A percentile compares a stretch with the other conserved stretches of the same genome.
Conservation (phyloP, 441 rosid species). For the Breynia disticha region DNA sequence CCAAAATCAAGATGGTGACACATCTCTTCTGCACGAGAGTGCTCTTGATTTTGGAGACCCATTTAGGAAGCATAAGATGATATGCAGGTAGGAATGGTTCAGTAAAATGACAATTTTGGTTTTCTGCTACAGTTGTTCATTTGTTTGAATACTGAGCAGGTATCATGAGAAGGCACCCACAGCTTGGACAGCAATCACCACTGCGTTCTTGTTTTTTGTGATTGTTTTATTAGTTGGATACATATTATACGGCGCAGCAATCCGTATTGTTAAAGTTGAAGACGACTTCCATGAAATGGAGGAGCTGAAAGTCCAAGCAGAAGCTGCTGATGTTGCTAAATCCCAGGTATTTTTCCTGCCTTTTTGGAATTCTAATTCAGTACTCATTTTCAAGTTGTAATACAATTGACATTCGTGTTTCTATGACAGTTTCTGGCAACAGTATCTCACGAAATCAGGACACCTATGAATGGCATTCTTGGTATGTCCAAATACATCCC, state of each 20-base stretch:
- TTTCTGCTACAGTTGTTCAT: slow-evolving; percentile 9
- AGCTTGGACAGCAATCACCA: slow-evolving; percentile 59
- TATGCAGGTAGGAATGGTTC: slow-evolving; percentile 56
- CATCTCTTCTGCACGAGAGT: slow-evolving; percentile 62
- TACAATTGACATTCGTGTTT: slow-evolving; percentile 7
- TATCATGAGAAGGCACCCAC: slow-evolving; percentile 79
- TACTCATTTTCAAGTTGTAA: slow-evolving; percentile 2
- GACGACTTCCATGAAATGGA: slow-evolving; percentile 80
- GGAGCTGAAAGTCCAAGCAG: slow-evolving; percentile 72
- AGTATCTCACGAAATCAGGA: slow-evolving; percentile 92
- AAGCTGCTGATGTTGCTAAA: slow-evolving; percentile 95
- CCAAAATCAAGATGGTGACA: slow-evolving; percentile 69
- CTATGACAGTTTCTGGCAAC: slow-evolving; percentile 72
- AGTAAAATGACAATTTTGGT: slow-evolving; percentile 7
- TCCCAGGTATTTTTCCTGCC: slow-evolving; percentile 43
- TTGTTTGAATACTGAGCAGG: slow-evolving; percentile 29
- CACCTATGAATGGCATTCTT: slow-evolving; percentile 98
- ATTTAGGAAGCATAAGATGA: slow-evolving; percentile 82
- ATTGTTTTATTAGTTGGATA: slow-evolving; percentile 70
- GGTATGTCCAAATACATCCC: slow-evolving; percentile 34
- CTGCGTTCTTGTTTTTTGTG: slow-evolving; percentile 54
- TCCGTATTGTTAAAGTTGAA: slow-evolving; percentile 79
- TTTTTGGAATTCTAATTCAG: background rate
- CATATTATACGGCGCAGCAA: slow-evolving; percentile 61
- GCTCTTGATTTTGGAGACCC: slow-evolving; percentile 94